Base-by-base conservation (phyloP, 2,329 filamentous ascomycete species). In the Lojkania enalia region DNA sequence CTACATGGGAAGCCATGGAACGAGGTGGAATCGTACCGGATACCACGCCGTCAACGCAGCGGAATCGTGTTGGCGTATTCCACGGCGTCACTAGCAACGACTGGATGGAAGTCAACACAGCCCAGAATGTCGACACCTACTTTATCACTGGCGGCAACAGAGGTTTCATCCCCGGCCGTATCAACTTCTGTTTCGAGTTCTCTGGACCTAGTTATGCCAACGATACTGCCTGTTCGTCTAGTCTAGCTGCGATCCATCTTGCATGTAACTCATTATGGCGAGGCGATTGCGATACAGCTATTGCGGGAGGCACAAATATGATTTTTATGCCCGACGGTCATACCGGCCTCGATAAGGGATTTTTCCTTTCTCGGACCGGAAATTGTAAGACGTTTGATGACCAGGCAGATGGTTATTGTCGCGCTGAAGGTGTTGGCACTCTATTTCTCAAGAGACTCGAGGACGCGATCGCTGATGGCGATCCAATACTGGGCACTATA, bases 81-180 rank as follows among this genome's bases (percentile, higher is more conserved):
- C 66, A 58, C 45, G 69, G 70, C 1, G 39, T 46, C 19, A 54
- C 63, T 4, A 57, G 45, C 35, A 57, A 72, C 39, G 70, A 72
- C 39, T 65, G 46, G 20, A 36, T 42, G 1, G 58, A 61, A 20
- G 37, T 55, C 14, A 64, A 61, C 36, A 33, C 40, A 4, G 48
- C 41, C 5, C 51, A 64, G 29, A 41, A 60, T 18, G 73, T 82
- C n/a, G 74, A 76, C 42, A 80, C 77, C 0, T 81, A 82, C 57
- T 79, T 68, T 54, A 77, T 82, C 32, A 74, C 80, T 0, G 79
- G 78, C n/a, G 73, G 72, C 18, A 66, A 68, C 7, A 67, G 80
- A 16, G 79, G 77, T 0, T 83, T 82, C 44, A 72, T 67, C 0
- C 73, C 75, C 0, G 80, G 78, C 0, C 72, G 79, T 3, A 71